Evolutionary conservation across 805 yeast genomes (phyloP), one percentile per base, ranked within the genome.

Genomic region (Lipomyces yamanashiensis): DNA sequence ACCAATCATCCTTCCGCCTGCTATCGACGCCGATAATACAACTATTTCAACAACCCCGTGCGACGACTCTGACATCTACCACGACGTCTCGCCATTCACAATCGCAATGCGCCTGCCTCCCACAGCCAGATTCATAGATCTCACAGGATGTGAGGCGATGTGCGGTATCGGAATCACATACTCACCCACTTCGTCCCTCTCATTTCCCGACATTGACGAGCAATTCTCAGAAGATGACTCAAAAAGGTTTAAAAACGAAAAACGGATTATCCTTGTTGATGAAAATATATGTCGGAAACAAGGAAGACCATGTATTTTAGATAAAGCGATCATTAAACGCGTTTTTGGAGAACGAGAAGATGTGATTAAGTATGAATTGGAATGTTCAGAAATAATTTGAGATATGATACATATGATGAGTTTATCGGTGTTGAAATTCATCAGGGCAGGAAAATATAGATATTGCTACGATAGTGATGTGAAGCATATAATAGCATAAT

Each of bases 141-240:
- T 55, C 12, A 9, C 59, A 13, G 59, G 52, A 5, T 55, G 59
- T 17, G 7, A 34, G 41, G 50, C 17, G 33, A 55, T 55, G 59
- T 37, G 50, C 21, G 59, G 59, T 12, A 45, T 55, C 23, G 59
- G 52, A 7, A 47, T 23, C 5, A 17, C 34, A 17, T 55, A 45
- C 40, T 3, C 28, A 28, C 5, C 28, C 28, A 5, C 28, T 19
- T 8, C 58, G 28, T 13, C 1, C 4, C 28, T 19, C 2, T 10
- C 34, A 28, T 28, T 28, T 28, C 28, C 28, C 28, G 56, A 19
- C 8, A 10, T n/a, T n/a, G 12, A 39, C 2, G 7, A 19, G 8
- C 23, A 17, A 10, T 19, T 12, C n/a, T 37, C 39, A 28, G 56
- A 19, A 5, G 44, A 23, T 5, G 36, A 9, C 13, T 7, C 33